Evolutionary conservation across 148 eudicot species (phyloP).

Genomic region (Oxyria digyna): DNA sequence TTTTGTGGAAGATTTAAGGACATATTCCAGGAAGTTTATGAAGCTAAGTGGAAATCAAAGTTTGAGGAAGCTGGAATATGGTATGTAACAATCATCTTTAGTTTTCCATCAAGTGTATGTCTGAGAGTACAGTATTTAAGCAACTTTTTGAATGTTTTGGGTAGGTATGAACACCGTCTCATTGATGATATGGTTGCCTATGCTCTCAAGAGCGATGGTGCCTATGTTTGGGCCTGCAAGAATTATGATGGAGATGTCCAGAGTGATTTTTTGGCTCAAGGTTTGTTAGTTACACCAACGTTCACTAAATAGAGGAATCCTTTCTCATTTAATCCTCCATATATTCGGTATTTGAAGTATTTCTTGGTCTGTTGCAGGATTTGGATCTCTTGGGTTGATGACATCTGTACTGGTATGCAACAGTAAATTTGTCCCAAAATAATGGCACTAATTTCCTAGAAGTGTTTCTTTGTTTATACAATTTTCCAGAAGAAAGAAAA

Average conservation of each 20-base stretch:
- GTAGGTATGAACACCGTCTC: constrained; percentile 95
- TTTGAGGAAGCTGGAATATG: constrained; percentile 84
- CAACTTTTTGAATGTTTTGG: constrained; percentile 6
- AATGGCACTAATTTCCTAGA: neutral
- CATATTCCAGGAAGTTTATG: constrained; percentile 88
- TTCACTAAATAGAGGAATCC: neutral
- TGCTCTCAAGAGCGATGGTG: constrained; percentile 93
- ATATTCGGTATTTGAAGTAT: constrained; percentile 4
- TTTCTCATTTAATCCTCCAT: neutral
- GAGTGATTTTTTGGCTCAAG: constrained; percentile 94
- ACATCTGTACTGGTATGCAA: constrained; percentile 69
- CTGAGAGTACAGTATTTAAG: neutral
- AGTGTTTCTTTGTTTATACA: neutral
- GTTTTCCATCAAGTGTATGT: neutral
- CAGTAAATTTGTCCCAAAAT: neutral
- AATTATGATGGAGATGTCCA: constrained; percentile 97
- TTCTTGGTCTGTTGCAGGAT: constrained; percentile 31
- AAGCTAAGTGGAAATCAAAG: constrained; percentile 62
- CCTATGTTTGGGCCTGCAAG: constrained; percentile 98
- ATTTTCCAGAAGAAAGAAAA: neutral
- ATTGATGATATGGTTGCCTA: constrained; percentile 99
- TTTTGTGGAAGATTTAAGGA: constrained; percentile 62
- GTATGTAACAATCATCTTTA: constrained; percentile 23
- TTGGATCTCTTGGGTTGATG: constrained; percentile 86
- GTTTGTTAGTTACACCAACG: constrained; percentile 16